Percentiles rank a stretch among this genome's conserved stretches.
Evolutionary conservation across 345 rosid species (phyloP).

Genomic region (Salix udensis): DNA sequence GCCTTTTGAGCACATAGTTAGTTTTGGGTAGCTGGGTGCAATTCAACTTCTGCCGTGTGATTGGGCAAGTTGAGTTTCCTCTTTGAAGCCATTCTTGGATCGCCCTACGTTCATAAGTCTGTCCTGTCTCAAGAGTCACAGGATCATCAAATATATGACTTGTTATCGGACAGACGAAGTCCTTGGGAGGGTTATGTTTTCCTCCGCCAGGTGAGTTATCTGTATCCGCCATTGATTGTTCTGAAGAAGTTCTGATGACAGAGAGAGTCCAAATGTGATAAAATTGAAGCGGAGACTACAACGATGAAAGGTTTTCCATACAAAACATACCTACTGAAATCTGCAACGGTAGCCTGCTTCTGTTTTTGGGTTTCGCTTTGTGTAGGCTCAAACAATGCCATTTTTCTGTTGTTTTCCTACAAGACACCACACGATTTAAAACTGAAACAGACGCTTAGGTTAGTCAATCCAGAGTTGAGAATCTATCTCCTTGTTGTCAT

Average conservation of each 20-base stretch:
- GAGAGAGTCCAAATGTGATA: conserved; percentile 28
- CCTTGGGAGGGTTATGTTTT: conserved; percentile 45
- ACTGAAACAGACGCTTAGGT: conserved; percentile 24
- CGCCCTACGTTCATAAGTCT: conserved; percentile 68
- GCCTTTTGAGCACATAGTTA: conserved; percentile 66
- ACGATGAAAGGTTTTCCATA: conserved; percentile 6
- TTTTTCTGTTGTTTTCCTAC: conserved; percentile 40
- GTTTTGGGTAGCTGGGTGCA: conserved; percentile 56
- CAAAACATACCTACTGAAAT: conserved; percentile 38
- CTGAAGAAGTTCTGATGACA: conserved; percentile 27
- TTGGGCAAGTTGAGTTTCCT: conserved; percentile 67
- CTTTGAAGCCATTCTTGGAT: conserved; percentile 65
- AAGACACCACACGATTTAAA: conserved; percentile 22
- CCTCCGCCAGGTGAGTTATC: conserved; percentile 34
- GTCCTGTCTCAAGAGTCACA: conserved; percentile 74
- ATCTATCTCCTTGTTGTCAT: conserved; percentile 16
- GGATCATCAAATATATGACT: conserved; percentile 57
- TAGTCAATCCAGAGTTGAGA: conserved; percentile 25
- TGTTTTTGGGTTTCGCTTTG: conserved; percentile 25
- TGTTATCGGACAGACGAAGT: conserved; percentile 70
- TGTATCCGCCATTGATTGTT: conserved; percentile 40
- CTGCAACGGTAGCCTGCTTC: conserved; percentile 32
- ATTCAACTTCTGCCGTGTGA: conserved; percentile 57
- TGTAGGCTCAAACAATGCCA: conserved; percentile 31
- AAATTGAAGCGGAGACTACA: conserved; percentile 9